These are phyloP conservation scores for Austroboletus olivaceoglutinosus DNA, from an alignment of 1,284 basidiomycete species.

Conservation along the genomic window DNA sequence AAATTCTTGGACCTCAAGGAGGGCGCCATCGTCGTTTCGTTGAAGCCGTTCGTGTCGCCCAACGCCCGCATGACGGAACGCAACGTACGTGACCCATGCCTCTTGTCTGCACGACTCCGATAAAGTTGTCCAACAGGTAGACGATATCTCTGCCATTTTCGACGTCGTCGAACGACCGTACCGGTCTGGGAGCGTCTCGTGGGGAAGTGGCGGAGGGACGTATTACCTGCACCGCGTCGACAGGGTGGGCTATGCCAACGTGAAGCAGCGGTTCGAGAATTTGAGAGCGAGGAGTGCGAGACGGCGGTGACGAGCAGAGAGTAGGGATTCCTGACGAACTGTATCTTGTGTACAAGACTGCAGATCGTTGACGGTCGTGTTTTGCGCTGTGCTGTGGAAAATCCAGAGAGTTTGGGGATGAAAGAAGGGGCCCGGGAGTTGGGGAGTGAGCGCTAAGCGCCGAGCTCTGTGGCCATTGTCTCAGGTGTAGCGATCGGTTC, in stretches of 20 bases:
- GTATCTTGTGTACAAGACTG: neutral
- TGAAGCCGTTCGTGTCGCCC: conserved; percentile 65
- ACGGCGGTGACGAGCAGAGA: conserved; percentile 16
- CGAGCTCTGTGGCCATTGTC: too few relatives aligned
- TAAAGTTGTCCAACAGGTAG: conserved; percentile 41
- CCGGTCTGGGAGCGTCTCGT: conserved; percentile 69
- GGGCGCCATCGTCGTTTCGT: conserved; percentile 74
- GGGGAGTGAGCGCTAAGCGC: too few relatives aligned
- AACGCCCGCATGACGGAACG: conserved; percentile 70
- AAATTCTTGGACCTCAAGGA: conserved; percentile 80
- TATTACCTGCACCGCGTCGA: conserved; percentile 77
- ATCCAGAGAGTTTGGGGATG: too few relatives aligned
- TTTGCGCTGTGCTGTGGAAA: too few relatives aligned
- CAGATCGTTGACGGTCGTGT: too few relatives aligned
- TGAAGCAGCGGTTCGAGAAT: conserved; percentile 52
- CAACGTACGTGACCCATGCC: conserved; percentile 49
- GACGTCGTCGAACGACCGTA: conserved; percentile 67
- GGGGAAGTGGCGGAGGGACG: conserved; percentile 63
- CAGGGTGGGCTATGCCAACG: conserved; percentile 61
- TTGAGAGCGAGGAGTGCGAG: conserved; percentile 34
- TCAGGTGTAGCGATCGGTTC: too few relatives aligned
- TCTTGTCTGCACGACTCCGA: neutral
- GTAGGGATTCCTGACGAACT: neutral
- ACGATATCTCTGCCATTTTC: conserved; percentile 75
- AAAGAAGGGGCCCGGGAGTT: too few relatives aligned